Evolutionary conservation across 2,329 filamentous ascomycete species (phyloP).

Genomic region (Pestalotiopsis sp.): DNA sequence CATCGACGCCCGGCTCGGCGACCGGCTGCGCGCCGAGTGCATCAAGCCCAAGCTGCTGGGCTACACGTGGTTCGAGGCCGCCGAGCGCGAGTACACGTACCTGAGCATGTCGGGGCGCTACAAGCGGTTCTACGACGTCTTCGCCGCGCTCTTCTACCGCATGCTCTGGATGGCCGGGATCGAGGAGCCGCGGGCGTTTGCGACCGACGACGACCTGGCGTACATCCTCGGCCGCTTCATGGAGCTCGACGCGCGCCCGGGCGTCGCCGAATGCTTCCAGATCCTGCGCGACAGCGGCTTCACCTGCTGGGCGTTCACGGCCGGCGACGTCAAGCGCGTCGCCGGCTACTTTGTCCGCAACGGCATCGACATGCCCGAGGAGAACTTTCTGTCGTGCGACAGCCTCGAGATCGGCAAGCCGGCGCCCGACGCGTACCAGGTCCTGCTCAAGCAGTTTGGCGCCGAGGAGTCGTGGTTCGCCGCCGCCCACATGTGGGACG

Average conservation of each 20-base stretch:
- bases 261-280: slow-evolving; percentile 42
- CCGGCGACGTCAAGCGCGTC: slow-evolving; percentile 52
- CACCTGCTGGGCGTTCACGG: slow-evolving; percentile 57
- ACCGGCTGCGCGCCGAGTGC: slow-evolving; percentile 37
- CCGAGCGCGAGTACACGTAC: slow-evolving; percentile 53
- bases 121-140: slow-evolving; percentile 42
- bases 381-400: slow-evolving; percentile 57
- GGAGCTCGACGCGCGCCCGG: slow-evolving; percentile 38
- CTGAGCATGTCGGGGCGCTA: slow-evolving; percentile 48
- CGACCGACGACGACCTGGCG: slow-evolving; percentile 43
- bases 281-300: slow-evolving; percentile 48
- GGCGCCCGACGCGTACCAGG: slow-evolving; percentile 46
- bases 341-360: slow-evolving; percentile 53
- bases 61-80: slow-evolving; percentile 47
- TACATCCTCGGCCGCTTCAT: slow-evolving; percentile 41
- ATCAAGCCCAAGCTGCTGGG: slow-evolving; percentile 47
- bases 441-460: slow-evolving; percentile 44
- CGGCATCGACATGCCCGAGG: slow-evolving; percentile 50
- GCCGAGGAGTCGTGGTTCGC: slow-evolving; percentile 54
- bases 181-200: slow-evolving; percentile 41
- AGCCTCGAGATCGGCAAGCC: slow-evolving; percentile 51
- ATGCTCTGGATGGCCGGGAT: slow-evolving; percentile 47
- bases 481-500: slow-evolving; percentile 64
- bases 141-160: slow-evolving; percentile 50
- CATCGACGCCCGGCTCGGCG: slow-evolving; percentile 44